Evolutionary conservation across 805 yeast genomes (phyloP).

Genomic region (Clavispora carvajalis): DNA sequence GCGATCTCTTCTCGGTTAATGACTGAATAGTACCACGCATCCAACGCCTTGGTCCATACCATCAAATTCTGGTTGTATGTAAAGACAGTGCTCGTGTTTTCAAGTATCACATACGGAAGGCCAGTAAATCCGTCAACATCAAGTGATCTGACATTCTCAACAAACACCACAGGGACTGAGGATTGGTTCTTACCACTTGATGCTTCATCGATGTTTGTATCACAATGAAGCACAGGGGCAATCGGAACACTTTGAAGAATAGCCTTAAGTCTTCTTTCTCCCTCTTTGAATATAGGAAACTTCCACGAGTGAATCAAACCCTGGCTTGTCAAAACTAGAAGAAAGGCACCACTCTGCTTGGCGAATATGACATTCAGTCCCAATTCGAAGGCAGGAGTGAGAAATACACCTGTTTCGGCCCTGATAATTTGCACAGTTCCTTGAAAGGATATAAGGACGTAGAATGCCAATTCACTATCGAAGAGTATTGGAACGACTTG

Average conservation of each 20-base stretch:
- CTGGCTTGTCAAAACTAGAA: slow-evolving; percentile 45
- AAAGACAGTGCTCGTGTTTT: slow-evolving; percentile 31
- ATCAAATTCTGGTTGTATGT: slow-evolving; percentile 36
- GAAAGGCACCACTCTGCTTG: slow-evolving; percentile 24
- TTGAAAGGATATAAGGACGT: slow-evolving; percentile 53
- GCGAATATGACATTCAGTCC: slow-evolving; percentile 43
- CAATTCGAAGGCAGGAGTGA: slow-evolving; percentile 46
- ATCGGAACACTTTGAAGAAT: slow-evolving; percentile 43
- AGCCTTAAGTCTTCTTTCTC: slow-evolving; percentile 18
- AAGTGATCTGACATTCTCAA: slow-evolving; percentile 13
- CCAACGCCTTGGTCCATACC: slow-evolving; percentile 46
- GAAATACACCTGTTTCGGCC: slow-evolving; percentile 39
- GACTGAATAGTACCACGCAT: slow-evolving; percentile 35
- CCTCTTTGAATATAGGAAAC: slow-evolving; percentile 17
- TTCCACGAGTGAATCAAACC: slow-evolving; percentile 51
- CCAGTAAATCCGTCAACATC: slow-evolving; percentile 36
- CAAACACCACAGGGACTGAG: neutral
- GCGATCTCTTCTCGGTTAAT: slow-evolving; percentile 5
- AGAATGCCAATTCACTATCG: slow-evolving; percentile 31
- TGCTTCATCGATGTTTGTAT: slow-evolving; percentile 11
- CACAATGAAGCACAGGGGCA: slow-evolving; percentile 46
- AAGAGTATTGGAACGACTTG: slow-evolving; percentile 39
- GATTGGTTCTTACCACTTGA: neutral
- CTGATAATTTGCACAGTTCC: slow-evolving; percentile 48
- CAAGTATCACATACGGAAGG: slow-evolving; percentile 37